Evolutionary conservation across 2,329 filamentous ascomycete genomes (phyloP), one percentile per base, ranked within the genome.

Genomic region (Pseudodiploospora longispora): DNA sequence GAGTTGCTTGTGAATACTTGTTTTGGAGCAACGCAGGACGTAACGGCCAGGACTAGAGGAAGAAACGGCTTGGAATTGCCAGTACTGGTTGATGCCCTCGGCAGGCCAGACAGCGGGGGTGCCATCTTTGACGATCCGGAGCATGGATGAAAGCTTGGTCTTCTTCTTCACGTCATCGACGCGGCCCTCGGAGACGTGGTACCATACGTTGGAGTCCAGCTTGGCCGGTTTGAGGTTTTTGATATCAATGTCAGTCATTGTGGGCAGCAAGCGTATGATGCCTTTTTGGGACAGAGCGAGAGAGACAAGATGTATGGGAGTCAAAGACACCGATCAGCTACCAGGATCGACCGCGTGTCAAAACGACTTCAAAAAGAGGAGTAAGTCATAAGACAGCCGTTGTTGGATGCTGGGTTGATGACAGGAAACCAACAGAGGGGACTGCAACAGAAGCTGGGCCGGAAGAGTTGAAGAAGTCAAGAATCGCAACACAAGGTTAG

Each of bases 141-240:
- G 42, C 44, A 50, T 50, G 3, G 40, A 30, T 5, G 36, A 29
- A n/a, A 66, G 58, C 27, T 44, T 31, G 0, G 47, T 36, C 9
- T 47, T 49, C 8, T 48, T 44, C 27, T 56, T 53, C 30, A 35
- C 10, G 10, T 51, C 48, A 45, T 63, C 61, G n/a, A 65, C 60
- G n/a, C 61, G 59, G 9, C 45, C 51, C 43, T 66, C 63, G 4
- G 55, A 59, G n/a, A 66, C 34, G 36, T 61, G 54, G 46, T 61
- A 64, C 63, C 63, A 66, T 12, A 49, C 57, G 41, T 66, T 65
- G 8, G 56, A 38, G 51, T 66, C 58, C 32, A 66, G 43, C 33
- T 55, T 55, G n/a, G 49, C 56, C 19, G 54, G 48, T 8, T 47
- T 50, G 50, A 52, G 47, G 36, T 49, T 34, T 41, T 38, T 28